A percentile compares a stretch with the other conserved stretches of the same genome.
Conservation (phyloP, 345 rosid species). For the Boechera stricta region DNA sequence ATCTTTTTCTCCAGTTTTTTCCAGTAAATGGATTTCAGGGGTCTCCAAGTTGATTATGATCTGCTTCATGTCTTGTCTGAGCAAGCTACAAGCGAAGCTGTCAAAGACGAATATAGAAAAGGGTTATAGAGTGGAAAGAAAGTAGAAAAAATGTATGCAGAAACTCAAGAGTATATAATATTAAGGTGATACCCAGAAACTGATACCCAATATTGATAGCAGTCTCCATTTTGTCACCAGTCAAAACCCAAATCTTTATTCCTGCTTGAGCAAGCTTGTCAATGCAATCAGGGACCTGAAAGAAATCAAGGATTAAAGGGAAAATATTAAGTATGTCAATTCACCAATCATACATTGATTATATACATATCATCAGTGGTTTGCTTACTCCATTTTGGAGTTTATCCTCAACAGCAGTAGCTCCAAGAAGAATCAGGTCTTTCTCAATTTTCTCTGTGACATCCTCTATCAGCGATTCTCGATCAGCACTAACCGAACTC, state of each 20-base stretch:
- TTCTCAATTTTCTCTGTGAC: constrained; percentile 71
- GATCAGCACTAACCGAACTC: constrained; percentile 71
- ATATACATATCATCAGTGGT: constrained; percentile 1
- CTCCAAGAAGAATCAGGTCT: constrained; percentile 85
- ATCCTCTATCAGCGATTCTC: constrained; percentile 70
- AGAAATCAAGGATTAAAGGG: not conserved
- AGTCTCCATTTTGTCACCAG: constrained; percentile 99
- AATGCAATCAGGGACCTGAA: constrained; percentile 92
- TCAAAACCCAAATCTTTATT: constrained; percentile 95
- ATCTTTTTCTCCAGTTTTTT: constrained; percentile 69
- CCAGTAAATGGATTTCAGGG: constrained; percentile 70
- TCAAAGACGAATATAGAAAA: constrained; percentile 45
- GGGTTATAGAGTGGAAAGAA: constrained; percentile 21
- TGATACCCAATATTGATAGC: constrained; percentile 96
- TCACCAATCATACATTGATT: not conserved
- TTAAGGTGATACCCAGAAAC: constrained; percentile 33
- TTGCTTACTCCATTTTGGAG: constrained; percentile 90
- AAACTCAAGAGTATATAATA: constrained; percentile 31
- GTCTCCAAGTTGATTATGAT: constrained; percentile 74
- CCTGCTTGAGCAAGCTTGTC: constrained; percentile 99
- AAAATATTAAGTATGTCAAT: not conserved
- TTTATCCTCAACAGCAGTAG: constrained; percentile 97
- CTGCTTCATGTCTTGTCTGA: constrained; percentile 97
- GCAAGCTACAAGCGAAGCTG: constrained; percentile 94
- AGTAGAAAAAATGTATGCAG: constrained; percentile 3